Conservation (phyloP, 108 stramenopile species). For the Schizochytrium sp. region DNA sequence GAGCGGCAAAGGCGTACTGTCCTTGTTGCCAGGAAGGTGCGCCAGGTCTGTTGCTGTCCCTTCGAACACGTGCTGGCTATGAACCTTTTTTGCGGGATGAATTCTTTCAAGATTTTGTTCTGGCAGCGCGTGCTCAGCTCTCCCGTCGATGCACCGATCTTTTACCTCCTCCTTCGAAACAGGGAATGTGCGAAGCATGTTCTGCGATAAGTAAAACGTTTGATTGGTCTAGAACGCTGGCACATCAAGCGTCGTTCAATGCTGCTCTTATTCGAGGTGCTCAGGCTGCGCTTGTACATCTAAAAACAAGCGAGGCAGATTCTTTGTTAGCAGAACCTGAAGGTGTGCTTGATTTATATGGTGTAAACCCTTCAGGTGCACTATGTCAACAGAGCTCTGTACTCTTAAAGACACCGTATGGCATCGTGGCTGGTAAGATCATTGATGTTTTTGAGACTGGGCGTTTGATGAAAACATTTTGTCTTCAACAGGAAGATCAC, state of each 20-base stretch:
- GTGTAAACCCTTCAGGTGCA: too few species aligned
- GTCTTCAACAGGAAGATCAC: constrained; percentile 5
- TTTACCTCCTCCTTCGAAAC: background rate
- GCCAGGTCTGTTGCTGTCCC: background rate
- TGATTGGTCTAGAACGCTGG: background rate
- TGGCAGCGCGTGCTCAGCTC: background rate
- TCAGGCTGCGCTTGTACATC: background rate
- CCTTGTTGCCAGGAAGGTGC: background rate
- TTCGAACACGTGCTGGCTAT: background rate
- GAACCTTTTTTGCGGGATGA: background rate
- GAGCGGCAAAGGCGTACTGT: background rate
- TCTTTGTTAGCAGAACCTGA: too few species aligned
- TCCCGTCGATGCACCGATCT: background rate
- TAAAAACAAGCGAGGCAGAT: background rate
- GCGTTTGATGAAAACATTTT: background rate
- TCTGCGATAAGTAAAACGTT: background rate
- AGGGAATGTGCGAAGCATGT: background rate
- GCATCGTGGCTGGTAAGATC: background rate
- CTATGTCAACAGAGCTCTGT: too few species aligned
- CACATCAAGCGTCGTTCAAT: background rate
- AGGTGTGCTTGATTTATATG: too few species aligned
- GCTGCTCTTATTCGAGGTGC: background rate
- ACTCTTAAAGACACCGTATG: too few species aligned
- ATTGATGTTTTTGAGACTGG: background rate
- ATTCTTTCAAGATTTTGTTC: background rate